Conservation (phyloP, 805 yeast genomes). For the Hanseniaspora valbyensis region DNA sequence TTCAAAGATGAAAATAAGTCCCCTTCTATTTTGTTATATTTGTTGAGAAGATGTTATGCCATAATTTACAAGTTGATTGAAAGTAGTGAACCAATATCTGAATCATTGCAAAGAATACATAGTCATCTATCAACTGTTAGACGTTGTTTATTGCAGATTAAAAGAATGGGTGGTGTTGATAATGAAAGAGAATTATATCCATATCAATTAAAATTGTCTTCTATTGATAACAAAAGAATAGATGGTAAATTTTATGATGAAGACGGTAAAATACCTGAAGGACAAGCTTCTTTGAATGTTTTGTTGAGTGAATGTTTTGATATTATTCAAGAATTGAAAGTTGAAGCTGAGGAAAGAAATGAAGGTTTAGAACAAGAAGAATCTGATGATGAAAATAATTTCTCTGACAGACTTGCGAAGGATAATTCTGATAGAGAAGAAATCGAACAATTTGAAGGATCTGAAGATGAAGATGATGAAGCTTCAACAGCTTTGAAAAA, state of each 20-base stretch:
- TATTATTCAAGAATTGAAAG: constrained; percentile 77
- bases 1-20: constrained; percentile 35
- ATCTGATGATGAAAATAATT: constrained; percentile 14
- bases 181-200: constrained; percentile 87
- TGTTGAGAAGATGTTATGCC: constrained; percentile 84
- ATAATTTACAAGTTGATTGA: constrained; percentile 79
- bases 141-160: constrained; percentile 77
- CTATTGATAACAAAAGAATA: constrained; percentile 70
- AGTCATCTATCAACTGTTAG: constrained; percentile 88
- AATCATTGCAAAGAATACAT: constrained; percentile 83
- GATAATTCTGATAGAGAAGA: constrained; percentile 11
- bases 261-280: constrained; percentile 87
- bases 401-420: constrained; percentile 20
- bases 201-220: constrained; percentile 85
- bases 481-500: not conserved
- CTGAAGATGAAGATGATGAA: not conserved
- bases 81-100: constrained; percentile 90
- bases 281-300: constrained; percentile 92
- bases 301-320: constrained; percentile 90
- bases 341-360: constrained; percentile 63
- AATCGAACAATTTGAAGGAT: not conserved
- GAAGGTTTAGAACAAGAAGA: constrained; percentile 19
- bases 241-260: constrained; percentile 84
- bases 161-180: constrained; percentile 83
- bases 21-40: constrained; percentile 54